Percentiles rank a stretch among this genome's conserved stretches.
These are phyloP conservation scores for Echinosophora koreensis DNA, from an alignment of 306 rosid genomes.

Conservation along the genomic window DNA sequence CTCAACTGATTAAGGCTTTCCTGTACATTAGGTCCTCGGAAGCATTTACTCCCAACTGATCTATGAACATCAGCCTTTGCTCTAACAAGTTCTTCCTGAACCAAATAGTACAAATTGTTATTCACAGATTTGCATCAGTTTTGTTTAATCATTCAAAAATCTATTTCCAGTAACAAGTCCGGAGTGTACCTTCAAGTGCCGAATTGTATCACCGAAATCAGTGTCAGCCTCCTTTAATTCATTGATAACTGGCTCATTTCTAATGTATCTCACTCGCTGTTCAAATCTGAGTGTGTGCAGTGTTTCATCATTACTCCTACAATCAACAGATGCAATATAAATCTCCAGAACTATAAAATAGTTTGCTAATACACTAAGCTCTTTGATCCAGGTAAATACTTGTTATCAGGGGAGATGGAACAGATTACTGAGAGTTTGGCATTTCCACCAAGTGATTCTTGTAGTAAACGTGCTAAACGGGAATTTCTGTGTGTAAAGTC, in stretches of 20 bases:
- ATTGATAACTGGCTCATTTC: slow-evolving; percentile 83
- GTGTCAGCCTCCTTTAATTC: slow-evolving; percentile 78
- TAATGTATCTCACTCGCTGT: slow-evolving; percentile 69
- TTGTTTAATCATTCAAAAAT: slow-evolving; percentile 39
- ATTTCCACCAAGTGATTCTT: slow-evolving; percentile 83
- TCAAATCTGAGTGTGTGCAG: slow-evolving; percentile 81
- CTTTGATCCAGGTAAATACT: slow-evolving; percentile 54
- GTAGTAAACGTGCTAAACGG: slow-evolving; percentile 73
- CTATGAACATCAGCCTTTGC: slow-evolving; percentile 62
- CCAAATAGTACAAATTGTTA: slow-evolving; percentile 23
- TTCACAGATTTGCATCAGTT: slow-evolving; percentile 37
- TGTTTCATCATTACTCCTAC: slow-evolving; percentile 73
- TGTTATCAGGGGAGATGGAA: slow-evolving; percentile 72
- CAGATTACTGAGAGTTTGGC: slow-evolving; percentile 82
- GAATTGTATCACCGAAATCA: slow-evolving; percentile 82
- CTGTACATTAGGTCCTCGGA: slow-evolving; percentile 72
- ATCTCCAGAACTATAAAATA: slow-evolving; percentile 28
- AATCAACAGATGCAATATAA: slow-evolving; percentile 48
- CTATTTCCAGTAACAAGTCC: slow-evolving; percentile 28
- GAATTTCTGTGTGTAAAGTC: slow-evolving; percentile 56
- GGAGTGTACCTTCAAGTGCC: slow-evolving; percentile 79
- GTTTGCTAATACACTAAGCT: slow-evolving; percentile 1
- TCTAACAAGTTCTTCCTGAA: slow-evolving; percentile 92
- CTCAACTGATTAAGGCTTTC: slow-evolving; percentile 86
- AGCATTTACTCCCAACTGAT: slow-evolving; percentile 56